Base-by-base conservation (phyloP, 768 basidiomycete genomes). In the Pleurotus platypus region DNA sequence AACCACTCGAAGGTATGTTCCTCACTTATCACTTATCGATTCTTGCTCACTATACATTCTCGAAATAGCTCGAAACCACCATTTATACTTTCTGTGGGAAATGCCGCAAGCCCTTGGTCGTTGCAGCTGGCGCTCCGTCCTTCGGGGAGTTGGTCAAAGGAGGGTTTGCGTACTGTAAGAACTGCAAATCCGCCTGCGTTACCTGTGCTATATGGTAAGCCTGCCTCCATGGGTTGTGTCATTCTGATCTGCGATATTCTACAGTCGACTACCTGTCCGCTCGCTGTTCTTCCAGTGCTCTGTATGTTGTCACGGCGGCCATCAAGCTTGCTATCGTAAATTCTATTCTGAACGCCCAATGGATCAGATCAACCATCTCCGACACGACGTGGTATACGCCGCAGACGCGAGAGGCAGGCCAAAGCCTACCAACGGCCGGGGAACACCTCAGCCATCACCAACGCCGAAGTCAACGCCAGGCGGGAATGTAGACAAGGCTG, bases 271-370 rank as follows among this genome's bases (percentile, higher is more conserved):
- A 26, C 91, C 92, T 3, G 89, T 92, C 13, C 82, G 81, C 26
- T 73, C 81, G 0, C 72, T 91, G 4, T 69, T 90, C 2, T 87
- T 92, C 66, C 84, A 86, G 51, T 93, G 92, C 67, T 79, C 87
- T 0, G 71, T 88, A 1, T 94, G 92, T 66, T 72, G 80, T 43
- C 92, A 94, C 60, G 92, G 92, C 0, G 91, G 91, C 0, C 92
- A 94, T 61, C 86, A 87, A 61, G 77, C 79, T 16, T 94, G 92
- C 69, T 92, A 90, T 63, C 78, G 82, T 39, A 73, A 76, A 27
- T 91, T 85, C 64, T 89, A 90, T 63, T 71, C 79, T 61, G 74
- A 77, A 39, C 80, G 78, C 18, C 83, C 85, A 1, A 78, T 84
- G 78, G 68, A 80, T 35, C 30, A 35, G 30, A 35, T 35, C 9